Evolutionary conservation across 78 protist genomes (phyloP).

Genomic region (Isochrysis galbana): DNA sequence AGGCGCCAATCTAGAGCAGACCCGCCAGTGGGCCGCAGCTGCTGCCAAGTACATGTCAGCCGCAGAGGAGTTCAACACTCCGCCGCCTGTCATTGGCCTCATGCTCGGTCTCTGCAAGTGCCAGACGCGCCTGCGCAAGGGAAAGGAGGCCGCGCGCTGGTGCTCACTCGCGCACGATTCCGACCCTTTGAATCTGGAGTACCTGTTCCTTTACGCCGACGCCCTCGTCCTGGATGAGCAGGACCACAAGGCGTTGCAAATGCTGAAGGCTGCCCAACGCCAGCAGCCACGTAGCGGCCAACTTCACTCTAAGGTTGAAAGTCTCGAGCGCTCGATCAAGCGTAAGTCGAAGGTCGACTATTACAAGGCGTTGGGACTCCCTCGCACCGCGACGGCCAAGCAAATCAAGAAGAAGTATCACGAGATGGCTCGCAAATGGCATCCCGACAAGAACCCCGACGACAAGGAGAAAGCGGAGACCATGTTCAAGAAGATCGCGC

Average conservation of each 20-base stretch:
- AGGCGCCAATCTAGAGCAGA: not conserved
- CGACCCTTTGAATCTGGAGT: not conserved
- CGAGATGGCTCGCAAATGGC: not conserved
- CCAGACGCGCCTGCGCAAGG: not conserved
- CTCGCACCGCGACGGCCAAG: not conserved
- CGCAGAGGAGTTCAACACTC: not conserved
- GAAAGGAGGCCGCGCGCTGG: not conserved
- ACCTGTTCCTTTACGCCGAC: not conserved
- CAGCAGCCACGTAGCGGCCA: not conserved
- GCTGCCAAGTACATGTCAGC: not conserved
- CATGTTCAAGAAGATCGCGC: not conserved
- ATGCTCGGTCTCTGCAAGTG: not conserved
- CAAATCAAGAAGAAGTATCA: not conserved
- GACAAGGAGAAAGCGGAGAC: not conserved
- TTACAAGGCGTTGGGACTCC: not conserved
- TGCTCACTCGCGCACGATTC: not conserved
- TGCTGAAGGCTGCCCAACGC: not conserved
- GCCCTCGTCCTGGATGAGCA: not conserved
- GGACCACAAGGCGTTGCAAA: not conserved
- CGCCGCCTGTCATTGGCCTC: not conserved
- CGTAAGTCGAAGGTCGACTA: not conserved
- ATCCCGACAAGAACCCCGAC: constrained; percentile 1
- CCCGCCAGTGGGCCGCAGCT: not conserved
- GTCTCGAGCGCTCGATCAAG: not conserved
- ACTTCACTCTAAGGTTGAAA: not conserved